Percentiles rank a stretch among this genome's conserved stretches.
These are phyloP conservation scores for Neonectria sp. DNA, from an alignment of 2,329 filamentous ascomycete species.

Conservation along the genomic window DNA sequence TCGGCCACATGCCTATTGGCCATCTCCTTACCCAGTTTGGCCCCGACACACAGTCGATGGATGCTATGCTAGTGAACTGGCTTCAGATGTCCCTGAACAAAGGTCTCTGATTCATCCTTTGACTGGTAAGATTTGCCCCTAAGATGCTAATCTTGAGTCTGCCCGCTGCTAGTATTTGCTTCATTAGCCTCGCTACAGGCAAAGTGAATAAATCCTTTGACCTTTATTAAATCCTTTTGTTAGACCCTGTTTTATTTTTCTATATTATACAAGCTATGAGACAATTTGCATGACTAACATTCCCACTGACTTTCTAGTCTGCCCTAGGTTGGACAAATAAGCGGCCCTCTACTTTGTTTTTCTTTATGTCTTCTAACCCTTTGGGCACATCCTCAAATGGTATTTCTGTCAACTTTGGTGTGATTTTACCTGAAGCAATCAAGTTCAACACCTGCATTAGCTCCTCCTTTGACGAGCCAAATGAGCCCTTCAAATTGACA, in stretches of 20 bases:
- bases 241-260: neutral
- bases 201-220: neutral
- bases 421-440: slow-evolving; percentile 21
- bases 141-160: neutral
- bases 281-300: neutral
- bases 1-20: too few species aligned
- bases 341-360: slow-evolving; percentile 17
- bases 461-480: slow-evolving; percentile 26
- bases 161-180: neutral
- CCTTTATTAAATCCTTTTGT: neutral
- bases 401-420: slow-evolving; percentile 24
- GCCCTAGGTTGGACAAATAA: slow-evolving; percentile 21
- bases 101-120: too few species aligned
- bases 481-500: slow-evolving; percentile 24
- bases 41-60: too few species aligned
- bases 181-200: neutral
- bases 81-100: too few species aligned
- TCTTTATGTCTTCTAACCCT: slow-evolving; percentile 20
- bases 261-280: neutral
- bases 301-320: neutral
- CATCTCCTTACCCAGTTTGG: too few species aligned
- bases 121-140: neutral
- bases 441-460: slow-evolving; percentile 19
- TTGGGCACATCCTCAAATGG: slow-evolving; percentile 24
- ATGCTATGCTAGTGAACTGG: too few species aligned